These are phyloP conservation scores for Chernovozyma sophiae-reginae DNA, from an alignment of 1,139 yeast species.

Conservation along the genomic window DNA sequence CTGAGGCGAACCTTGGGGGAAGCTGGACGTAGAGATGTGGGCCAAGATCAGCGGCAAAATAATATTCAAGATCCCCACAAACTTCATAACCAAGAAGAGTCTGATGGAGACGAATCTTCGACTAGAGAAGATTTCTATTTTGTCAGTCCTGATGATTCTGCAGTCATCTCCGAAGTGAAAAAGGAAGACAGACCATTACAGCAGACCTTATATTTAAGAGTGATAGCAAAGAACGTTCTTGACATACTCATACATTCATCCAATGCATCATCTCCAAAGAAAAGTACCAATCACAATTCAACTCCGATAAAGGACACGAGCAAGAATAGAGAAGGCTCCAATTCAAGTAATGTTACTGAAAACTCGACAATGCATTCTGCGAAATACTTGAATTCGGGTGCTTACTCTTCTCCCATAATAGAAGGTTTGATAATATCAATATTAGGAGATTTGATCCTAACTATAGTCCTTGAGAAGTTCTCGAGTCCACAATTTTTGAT, in stretches of 20 bases:
- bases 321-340: neutral
- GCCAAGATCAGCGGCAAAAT: neutral
- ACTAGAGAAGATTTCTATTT: neutral
- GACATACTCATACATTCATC: constrained; percentile 10
- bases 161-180: neutral
- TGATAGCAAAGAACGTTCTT: constrained; percentile 12
- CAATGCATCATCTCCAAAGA: neutral
- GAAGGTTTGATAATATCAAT: constrained; percentile 24
- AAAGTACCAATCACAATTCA: neutral
- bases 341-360: neutral
- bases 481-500: constrained; percentile 29
- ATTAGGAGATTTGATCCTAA: constrained; percentile 33
- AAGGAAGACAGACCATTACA: neutral
- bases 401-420: constrained; percentile 24
- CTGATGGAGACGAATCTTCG: neutral
- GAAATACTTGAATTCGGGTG: neutral
- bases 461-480: constrained; percentile 24
- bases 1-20: neutral
- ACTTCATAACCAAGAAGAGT: too few species aligned
- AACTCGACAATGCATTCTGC: neutral
- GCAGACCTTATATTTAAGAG: neutral
- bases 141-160: neutral
- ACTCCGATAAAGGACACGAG: neutral
- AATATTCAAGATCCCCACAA: neutral
- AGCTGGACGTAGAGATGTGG: neutral